phyloP scores from a whole-genome alignment of 176 grass and related monocot species.

The Coix lacrymajobi region DNA sequence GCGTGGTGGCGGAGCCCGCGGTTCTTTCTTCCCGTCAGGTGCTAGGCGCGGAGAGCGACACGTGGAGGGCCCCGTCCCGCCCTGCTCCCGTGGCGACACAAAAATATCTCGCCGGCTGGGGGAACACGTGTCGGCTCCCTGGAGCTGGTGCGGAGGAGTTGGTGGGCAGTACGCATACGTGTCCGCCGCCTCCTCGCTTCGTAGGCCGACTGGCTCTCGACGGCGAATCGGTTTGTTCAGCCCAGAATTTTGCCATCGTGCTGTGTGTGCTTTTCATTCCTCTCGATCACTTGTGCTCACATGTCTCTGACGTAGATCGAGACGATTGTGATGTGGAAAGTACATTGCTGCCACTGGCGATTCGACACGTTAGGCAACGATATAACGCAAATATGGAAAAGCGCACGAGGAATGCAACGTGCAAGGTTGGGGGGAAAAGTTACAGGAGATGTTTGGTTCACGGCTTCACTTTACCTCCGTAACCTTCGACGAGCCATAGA shows the following conservation, averaged over 20 bases:
- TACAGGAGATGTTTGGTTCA: too few relatives aligned
- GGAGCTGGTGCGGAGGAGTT: not conserved
- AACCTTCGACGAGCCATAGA: too few relatives aligned
- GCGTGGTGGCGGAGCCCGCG: not conserved
- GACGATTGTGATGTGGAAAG: not conserved
- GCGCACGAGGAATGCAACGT: not conserved
- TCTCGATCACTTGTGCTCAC: not conserved
- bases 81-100: not conserved
- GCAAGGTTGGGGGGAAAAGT: not conserved
- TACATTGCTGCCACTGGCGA: not conserved
- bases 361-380: not conserved
- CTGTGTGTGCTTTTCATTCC: not conserved
- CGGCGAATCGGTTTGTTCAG: not conserved
- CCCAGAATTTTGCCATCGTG: not conserved
- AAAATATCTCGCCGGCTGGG: not conserved
- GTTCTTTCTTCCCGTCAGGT: constrained; percentile 9
- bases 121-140: not conserved
- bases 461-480: too few relatives aligned
- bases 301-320: not conserved
- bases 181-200: not conserved
- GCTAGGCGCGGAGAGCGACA: not conserved
- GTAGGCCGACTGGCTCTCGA: not conserved
- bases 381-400: not conserved
- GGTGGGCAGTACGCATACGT: constrained; percentile 10
- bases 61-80: not conserved